Evolutionary conservation across 2,329 filamentous ascomycete species (phyloP).

Genomic region (Xenoacremonium recifei): DNA sequence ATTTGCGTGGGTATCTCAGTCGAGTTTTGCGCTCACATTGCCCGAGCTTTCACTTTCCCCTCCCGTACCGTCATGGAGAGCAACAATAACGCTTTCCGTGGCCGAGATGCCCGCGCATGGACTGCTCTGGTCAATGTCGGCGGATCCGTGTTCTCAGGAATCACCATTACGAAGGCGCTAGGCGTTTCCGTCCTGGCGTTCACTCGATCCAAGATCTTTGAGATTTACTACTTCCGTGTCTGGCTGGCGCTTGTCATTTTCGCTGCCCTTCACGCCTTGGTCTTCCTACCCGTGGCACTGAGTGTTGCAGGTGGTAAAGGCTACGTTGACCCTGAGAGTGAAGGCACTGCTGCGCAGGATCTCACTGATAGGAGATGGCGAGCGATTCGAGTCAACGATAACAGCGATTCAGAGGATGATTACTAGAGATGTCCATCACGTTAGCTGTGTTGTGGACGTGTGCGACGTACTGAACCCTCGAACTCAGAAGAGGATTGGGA

Average conservation of each 20-base stretch:
- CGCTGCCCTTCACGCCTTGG: conserved; percentile 81
- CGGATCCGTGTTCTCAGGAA: conserved; percentile 90
- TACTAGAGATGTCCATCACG: conserved; percentile 30
- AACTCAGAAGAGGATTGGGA: too few relatives aligned
- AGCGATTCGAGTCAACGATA: conserved; percentile 72
- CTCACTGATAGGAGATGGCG: conserved; percentile 76
- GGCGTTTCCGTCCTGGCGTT: conserved; percentile 92
- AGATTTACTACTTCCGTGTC: conserved; percentile 98
- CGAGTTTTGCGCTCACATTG: conserved; percentile 97
- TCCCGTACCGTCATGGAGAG: conserved; percentile 75
- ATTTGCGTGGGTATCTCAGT: conserved; percentile 97
- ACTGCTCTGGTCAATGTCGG: conserved; percentile 93
- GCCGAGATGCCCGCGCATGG: conserved; percentile 84
- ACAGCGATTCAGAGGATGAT: conserved; percentile 72
- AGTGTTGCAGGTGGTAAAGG: conserved; percentile 83
- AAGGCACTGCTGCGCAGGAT: conserved; percentile 88
- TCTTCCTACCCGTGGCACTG: conserved; percentile 88
- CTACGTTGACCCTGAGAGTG: conserved; percentile 82
- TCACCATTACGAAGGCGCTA: conserved; percentile 92
- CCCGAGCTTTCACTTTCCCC: conserved; percentile 93
- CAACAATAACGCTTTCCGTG: conserved; percentile 74
- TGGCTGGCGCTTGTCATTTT: conserved; percentile 92
- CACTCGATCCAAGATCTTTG: conserved; percentile 96
- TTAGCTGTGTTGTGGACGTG: too few relatives aligned
- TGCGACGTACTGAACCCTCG: too few relatives aligned